These are phyloP conservation scores for Starmerella roubikii DNA, from an alignment of 805 yeast species.

Conservation along the genomic window DNA sequence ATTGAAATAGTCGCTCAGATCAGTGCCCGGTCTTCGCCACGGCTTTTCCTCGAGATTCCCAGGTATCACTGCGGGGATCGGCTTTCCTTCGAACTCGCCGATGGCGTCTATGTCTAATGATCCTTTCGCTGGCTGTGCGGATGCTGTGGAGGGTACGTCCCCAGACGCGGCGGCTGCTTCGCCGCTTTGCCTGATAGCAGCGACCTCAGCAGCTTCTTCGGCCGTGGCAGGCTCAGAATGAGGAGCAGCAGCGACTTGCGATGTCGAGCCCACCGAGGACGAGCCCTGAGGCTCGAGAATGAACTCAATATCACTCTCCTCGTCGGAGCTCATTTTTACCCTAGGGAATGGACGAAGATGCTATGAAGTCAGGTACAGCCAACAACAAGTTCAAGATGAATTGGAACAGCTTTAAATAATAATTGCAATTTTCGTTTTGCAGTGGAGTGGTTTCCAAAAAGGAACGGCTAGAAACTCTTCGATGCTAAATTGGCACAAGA, in stretches of 20 bases:
- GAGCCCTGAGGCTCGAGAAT: constrained; percentile 37
- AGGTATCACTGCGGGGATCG: constrained; percentile 65
- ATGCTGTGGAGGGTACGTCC: not conserved
- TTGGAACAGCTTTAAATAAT: no score
- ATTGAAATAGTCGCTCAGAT: constrained; percentile 85
- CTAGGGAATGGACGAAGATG: no score
- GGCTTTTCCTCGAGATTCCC: constrained; percentile 86
- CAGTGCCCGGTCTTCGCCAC: constrained; percentile 97
- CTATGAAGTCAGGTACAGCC: no score
- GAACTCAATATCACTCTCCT: constrained; percentile 66
- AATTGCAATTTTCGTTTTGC: no score
- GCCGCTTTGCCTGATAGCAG: not conserved
- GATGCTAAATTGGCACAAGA: no score
- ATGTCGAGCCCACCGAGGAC: constrained; percentile 1
- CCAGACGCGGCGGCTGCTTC: constrained; percentile 1
- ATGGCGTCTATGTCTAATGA: constrained; percentile 55
- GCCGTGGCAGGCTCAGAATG: not conserved
- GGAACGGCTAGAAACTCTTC: no score
- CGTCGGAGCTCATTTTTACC: no score
- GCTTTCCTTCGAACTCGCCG: constrained; percentile 65
- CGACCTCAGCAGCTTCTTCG: not conserved
- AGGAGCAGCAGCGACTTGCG: constrained; percentile 2
- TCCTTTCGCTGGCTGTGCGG: constrained; percentile 7
- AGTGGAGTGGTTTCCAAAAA: no score
- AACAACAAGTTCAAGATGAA: no score